Evolutionary conservation across 306 rosid species (phyloP).

Genomic region (Fragaria ananassa): DNA sequence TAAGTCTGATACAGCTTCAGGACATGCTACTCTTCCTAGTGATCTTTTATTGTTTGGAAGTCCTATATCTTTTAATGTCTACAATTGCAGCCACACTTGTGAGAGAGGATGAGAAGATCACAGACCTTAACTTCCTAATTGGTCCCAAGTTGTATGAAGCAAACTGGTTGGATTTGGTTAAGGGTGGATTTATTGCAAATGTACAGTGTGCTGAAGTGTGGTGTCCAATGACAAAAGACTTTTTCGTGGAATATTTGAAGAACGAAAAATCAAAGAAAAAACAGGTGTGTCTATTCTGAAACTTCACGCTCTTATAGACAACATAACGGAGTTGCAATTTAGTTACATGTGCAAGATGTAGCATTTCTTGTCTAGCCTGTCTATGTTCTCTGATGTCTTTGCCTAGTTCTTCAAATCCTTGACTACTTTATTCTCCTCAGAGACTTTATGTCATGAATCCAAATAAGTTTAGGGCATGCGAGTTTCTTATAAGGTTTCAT

Average conservation of each 20-base stretch:
- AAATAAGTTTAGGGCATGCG: constrained; percentile 92
- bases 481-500: constrained; percentile 88
- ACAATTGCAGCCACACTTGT: constrained; percentile 83
- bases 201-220: constrained; percentile 99
- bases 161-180: constrained; percentile 90
- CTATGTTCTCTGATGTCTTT: neutral
- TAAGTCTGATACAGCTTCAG: constrained; percentile 24
- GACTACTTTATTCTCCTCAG: constrained; percentile 44
- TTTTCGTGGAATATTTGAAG: constrained; percentile 82
- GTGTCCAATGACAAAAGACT: constrained; percentile 99
- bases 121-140: constrained; percentile 86
- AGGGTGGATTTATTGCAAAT: constrained; percentile 94
- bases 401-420: neutral
- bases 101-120: constrained; percentile 89
- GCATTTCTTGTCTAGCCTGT: neutral
- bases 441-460: constrained; percentile 98
- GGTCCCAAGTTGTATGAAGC: constrained; percentile 97
- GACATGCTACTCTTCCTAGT: neutral
- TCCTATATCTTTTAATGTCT: constrained; percentile 10
- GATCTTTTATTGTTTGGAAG: constrained; percentile 23
- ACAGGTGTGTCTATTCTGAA: constrained; percentile 49
- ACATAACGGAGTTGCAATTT: no score
- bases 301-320: neutral
- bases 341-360: neutral
- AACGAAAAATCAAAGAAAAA: constrained; percentile 90